Base-by-base conservation (phyloP, 768 basidiomycete species). In the Pleurotus salmoneostramineus region DNA sequence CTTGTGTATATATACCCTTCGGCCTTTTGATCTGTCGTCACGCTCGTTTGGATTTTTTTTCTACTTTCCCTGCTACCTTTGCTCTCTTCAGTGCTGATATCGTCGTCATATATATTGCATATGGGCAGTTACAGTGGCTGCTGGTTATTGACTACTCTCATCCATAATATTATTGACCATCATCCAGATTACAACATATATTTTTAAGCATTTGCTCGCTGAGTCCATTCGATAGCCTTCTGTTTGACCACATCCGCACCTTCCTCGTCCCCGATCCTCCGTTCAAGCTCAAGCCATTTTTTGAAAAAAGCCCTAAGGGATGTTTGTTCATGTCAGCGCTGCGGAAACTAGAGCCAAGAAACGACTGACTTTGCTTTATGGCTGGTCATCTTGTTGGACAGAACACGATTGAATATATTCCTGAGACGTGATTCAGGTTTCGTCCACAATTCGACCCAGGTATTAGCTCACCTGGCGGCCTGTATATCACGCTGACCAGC, bases 241-340 rank as follows among this genome's bases (percentile, higher is more conserved):
- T 83, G 77, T 76, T 98, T 99, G 47, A 97, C 95, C 47, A 69
- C 68, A 33, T 82, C 80, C 31, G 83, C 87, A 15, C 95, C 94
- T 44, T 88, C 87, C 59, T 90, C 92, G 64, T 97, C 92, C 3
- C 96, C 97, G 58, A 95, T 73, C 63, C 84, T 82, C 63, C 83
- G 84, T 71, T 98, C 97, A 40, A 97, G 72, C 59, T 87, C 87
- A 34, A 98, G 77, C 93, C 95, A 97, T 71, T 98, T 98, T 74
- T 99, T 99, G 83, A 99, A 98, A 72, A 98, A 88, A 32, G 88
- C 84, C 73, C 93, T 95, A 58, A 10, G 8, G 37, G n/a, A 40
- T 10, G 3, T 40, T n/a, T 10, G 37, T 27, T 27, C 21, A 27
- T 27, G 21, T 27, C 21, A 27, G 21, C 21, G 21, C 21, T 27